These are phyloP conservation scores for Gliomastix tumulicola DNA, from an alignment of 2,329 filamentous ascomycete species.

Conservation along the genomic window DNA sequence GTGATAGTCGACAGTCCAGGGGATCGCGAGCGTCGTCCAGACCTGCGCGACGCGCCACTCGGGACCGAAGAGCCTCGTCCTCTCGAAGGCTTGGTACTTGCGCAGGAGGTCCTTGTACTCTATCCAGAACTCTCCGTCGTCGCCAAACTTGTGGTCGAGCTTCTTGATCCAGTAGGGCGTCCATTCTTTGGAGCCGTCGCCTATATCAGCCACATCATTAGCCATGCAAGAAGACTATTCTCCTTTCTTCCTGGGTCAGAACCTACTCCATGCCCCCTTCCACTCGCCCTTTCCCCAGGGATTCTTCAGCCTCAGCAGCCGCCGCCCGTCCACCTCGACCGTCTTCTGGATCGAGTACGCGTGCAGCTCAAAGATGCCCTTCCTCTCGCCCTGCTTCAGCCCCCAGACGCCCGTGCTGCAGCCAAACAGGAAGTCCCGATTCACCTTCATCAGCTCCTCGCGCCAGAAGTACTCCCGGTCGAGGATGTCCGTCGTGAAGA, in stretches of 20 bases:
- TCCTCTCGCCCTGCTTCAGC: conserved; percentile 28
- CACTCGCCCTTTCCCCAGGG: conserved; percentile 79
- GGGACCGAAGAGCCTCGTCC: conserved; percentile 47
- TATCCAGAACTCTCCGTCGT: conserved; percentile 64
- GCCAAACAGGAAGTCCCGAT: conserved; percentile 68
- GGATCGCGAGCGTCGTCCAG: conserved; percentile 45
- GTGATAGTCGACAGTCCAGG: conserved; percentile 49
- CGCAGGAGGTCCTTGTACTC: conserved; percentile 51
- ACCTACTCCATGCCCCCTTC: conserved; percentile 67
- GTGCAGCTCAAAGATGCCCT: conserved; percentile 52
- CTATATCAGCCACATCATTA: conserved; percentile 12
- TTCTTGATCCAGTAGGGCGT: conserved; percentile 70
- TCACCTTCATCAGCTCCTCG: conserved; percentile 70
- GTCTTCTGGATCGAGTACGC: conserved; percentile 57
- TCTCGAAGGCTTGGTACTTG: conserved; percentile 51
- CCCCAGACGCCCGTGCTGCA: conserved; percentile 40
- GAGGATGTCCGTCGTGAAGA: conserved; percentile 61
- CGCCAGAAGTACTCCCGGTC: conserved; percentile 69
- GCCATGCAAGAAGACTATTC: conserved; percentile 3
- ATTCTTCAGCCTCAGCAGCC: conserved; percentile 62
- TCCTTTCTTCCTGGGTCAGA: too few species aligned
- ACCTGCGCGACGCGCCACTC: conserved; percentile 44
- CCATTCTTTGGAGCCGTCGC: conserved; percentile 78
- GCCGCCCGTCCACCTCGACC: conserved; percentile 46
- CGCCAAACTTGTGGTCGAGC: conserved; percentile 67